phyloP scores from a whole-genome alignment of 768 basidiomycete species.

The Tulasnella sp. region DNA sequence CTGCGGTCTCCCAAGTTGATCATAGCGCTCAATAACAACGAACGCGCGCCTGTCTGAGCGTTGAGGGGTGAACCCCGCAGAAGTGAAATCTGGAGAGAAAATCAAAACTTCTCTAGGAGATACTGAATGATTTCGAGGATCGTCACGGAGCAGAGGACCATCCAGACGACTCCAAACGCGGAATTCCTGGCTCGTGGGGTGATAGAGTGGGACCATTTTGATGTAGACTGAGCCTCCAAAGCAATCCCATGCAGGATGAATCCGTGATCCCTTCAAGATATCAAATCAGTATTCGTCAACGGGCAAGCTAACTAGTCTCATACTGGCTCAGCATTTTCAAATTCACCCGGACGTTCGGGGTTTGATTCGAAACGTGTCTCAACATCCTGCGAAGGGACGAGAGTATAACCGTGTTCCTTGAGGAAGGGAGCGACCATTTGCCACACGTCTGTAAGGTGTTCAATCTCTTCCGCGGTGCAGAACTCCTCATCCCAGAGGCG shows the following conservation, averaged over 20 bases:
- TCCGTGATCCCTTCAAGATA: not conserved
- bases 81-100: not conserved
- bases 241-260: not conserved
- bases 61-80: not conserved
- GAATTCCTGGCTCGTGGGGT: not conserved
- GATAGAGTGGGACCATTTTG: not conserved
- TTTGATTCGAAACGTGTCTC: not conserved
- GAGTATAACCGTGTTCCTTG: not conserved
- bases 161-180: not conserved
- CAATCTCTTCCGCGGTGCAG: not conserved
- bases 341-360: not conserved
- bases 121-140: not conserved
- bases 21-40: not conserved
- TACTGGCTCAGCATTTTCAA: not conserved
- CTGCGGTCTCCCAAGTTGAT: not conserved
- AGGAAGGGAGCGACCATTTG: not conserved
- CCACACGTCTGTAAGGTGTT: not conserved
- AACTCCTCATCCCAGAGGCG: not conserved
- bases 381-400: not conserved
- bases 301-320: not conserved
- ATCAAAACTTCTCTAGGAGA: not conserved
- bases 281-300: not conserved
- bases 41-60: not conserved
- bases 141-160: not conserved
- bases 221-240: not conserved